Percentiles rank a stretch among this genome's conserved stretches.
phyloP scores from a whole-genome alignment of 305 asterid species.

The Solanum hybrid region DNA sequence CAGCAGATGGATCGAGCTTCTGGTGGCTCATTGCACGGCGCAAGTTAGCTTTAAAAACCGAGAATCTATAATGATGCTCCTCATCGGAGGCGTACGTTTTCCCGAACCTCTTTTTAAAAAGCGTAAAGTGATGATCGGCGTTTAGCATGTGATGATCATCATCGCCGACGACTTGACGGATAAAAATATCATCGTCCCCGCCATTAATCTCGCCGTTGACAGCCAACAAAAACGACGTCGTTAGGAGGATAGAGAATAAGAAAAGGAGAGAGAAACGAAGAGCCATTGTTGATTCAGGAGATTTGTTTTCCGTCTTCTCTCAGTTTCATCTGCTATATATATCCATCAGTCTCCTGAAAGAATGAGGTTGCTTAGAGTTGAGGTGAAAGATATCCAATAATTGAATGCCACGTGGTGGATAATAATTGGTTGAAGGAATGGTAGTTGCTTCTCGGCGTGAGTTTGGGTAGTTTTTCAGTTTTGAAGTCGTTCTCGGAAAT shows the following conservation, averaged over 20 bases:
- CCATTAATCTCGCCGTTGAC: conserved; percentile 12
- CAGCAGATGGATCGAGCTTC: conserved; percentile 77
- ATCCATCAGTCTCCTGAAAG: background rate
- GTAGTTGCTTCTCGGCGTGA: conserved; percentile 12
- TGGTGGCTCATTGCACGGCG: conserved; percentile 69
- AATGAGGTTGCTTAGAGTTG: conserved; percentile 10
- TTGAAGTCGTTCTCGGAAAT: background rate
- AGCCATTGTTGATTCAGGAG: conserved; percentile 33
- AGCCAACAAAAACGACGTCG: conserved; percentile 24
- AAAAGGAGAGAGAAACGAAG: conserved; percentile 25
- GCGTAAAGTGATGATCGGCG: conserved; percentile 62
- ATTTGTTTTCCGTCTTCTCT: background rate
- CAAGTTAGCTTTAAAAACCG: conserved; percentile 73
- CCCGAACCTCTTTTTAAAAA: conserved; percentile 54
- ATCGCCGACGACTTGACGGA: conserved; percentile 63
- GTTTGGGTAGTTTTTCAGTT: background rate
- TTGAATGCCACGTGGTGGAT: background rate
- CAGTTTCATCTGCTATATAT: background rate
- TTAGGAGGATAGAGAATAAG: conserved; percentile 25
- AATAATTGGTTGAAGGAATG: conserved; percentile 1
- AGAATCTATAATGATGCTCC: conserved; percentile 65
- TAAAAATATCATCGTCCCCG: conserved; percentile 28
- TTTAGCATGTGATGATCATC: conserved; percentile 25
- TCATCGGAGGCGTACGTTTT: conserved; percentile 49
- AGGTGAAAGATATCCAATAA: conserved; percentile 7